Evolutionary conservation across 257 asterid species (phyloP).

Genomic region (Rehmannia glutinosa): DNA sequence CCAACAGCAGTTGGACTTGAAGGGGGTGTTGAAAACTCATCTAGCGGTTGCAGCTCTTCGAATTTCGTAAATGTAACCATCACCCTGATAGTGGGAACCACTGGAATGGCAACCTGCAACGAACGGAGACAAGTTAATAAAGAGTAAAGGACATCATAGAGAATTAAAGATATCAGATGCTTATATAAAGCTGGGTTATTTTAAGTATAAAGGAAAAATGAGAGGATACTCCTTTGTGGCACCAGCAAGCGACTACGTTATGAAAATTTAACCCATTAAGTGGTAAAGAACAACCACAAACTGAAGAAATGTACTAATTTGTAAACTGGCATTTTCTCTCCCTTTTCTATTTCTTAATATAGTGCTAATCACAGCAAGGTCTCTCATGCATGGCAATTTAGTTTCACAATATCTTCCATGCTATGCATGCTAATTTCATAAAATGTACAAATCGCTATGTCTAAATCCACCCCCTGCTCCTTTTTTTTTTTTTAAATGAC

Average conservation of each 20-base stretch:
- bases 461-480: background rate
- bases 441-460: background rate
- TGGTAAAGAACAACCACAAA: background rate
- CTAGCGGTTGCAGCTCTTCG: constrained; percentile 81
- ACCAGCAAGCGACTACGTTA: background rate
- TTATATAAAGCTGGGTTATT: too few relatives aligned
- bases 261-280: background rate
- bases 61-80: constrained; percentile 89
- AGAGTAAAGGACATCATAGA: background rate
- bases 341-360: background rate
- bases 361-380: background rate
- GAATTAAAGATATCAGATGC: background rate
- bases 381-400: background rate
- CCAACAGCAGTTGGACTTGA: constrained; percentile 60
- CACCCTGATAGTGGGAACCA: constrained; percentile 86
- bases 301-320: background rate
- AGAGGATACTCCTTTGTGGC: too few relatives aligned
- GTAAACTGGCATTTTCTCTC: background rate
- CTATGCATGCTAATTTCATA: background rate
- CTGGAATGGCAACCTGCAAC: constrained; percentile 88
- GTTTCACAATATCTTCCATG: background rate
- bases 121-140: background rate
- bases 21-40: constrained; percentile 90
- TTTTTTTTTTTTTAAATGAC: background rate
- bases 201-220: too few relatives aligned